Evolutionary conservation across 371 early-diverging fungal species (phyloP).

Genomic region (Mortierella sp.): DNA sequence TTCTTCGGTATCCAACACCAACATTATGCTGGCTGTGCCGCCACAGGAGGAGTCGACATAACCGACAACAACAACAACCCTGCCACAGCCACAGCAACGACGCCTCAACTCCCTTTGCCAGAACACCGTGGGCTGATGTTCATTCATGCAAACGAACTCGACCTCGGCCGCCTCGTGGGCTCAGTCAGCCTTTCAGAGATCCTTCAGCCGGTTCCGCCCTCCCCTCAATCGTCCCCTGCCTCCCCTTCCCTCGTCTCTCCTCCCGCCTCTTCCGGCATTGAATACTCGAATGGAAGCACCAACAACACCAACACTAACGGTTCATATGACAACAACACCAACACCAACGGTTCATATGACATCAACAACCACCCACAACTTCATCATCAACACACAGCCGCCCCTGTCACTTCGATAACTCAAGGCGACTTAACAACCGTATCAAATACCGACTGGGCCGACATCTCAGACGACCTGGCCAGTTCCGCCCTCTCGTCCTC

Average conservation of each 20-base stretch:
- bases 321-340: constrained; percentile 45
- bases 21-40: constrained; percentile 19
- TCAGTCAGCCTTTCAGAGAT: constrained; percentile 58
- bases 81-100: background rate
- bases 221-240: constrained; percentile 3
- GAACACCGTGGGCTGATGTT: constrained; percentile 54
- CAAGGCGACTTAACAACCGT: constrained; percentile 13
- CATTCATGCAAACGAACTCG: constrained; percentile 44
- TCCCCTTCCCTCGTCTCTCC: constrained; percentile 1
- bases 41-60: background rate
- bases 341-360: constrained; percentile 35
- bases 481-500: constrained; percentile 38
- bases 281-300: constrained; percentile 1
- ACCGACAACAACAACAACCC: background rate
- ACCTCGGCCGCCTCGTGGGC: constrained; percentile 58
- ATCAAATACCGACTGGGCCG: constrained; percentile 41
- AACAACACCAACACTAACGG: constrained; percentile 7
- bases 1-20: constrained; percentile 70
- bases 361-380: constrained; percentile 56
- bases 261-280: background rate
- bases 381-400: constrained; percentile 33
- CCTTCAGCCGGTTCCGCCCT: constrained; percentile 29
- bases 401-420: constrained; percentile 8
- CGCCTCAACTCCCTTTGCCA: constrained; percentile 39
- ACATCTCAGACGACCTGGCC: constrained; percentile 40